A percentile compares a stretch with the other conserved stretches of the same genome.
Conservation (phyloP, 2,329 filamentous ascomycete species). For the Aschersonia sp. region DNA sequence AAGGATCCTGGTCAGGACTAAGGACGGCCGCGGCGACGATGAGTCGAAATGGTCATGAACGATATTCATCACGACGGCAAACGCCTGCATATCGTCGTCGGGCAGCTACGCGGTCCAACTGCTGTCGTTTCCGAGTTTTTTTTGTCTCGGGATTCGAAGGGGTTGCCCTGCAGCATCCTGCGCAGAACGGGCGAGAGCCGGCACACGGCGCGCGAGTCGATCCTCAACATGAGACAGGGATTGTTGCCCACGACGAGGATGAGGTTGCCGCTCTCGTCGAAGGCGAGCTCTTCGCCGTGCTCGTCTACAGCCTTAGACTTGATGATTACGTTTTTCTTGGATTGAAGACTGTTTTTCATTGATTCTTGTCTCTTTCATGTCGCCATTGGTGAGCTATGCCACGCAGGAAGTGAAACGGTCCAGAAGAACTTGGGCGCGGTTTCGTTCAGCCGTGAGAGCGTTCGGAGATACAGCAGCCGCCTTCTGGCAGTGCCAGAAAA, state of each 20-base stretch:
- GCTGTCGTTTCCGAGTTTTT: too few species aligned
- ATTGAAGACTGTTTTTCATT: too few species aligned
- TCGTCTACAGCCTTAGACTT: too few species aligned
- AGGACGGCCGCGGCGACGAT: background rate
- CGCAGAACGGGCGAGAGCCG: slow-evolving; percentile 2
- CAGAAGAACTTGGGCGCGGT: too few species aligned
- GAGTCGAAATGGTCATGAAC: background rate
- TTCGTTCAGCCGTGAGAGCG: too few species aligned
- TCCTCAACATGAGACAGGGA: background rate
- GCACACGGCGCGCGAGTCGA: background rate
- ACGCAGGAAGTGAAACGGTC: too few species aligned
- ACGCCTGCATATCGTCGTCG: background rate
- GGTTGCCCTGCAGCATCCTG: slow-evolving; percentile 2
- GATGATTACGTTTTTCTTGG: too few species aligned
- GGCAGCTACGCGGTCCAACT: slow-evolving; percentile 5
- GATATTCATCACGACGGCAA: slow-evolving; percentile 3
- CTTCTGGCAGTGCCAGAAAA: too few species aligned
- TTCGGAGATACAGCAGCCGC: too few species aligned
- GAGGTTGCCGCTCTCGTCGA: background rate
- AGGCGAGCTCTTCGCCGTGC: background rate
- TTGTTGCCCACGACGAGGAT: background rate
- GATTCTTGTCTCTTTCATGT: too few species aligned
- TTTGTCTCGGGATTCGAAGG: slow-evolving; percentile 1
- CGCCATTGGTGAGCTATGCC: too few species aligned
- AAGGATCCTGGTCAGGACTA: background rate